These are phyloP conservation scores for Aureobasidium pullulans DNA, from an alignment of 2,329 filamentous ascomycete species.

Conservation along the genomic window DNA sequence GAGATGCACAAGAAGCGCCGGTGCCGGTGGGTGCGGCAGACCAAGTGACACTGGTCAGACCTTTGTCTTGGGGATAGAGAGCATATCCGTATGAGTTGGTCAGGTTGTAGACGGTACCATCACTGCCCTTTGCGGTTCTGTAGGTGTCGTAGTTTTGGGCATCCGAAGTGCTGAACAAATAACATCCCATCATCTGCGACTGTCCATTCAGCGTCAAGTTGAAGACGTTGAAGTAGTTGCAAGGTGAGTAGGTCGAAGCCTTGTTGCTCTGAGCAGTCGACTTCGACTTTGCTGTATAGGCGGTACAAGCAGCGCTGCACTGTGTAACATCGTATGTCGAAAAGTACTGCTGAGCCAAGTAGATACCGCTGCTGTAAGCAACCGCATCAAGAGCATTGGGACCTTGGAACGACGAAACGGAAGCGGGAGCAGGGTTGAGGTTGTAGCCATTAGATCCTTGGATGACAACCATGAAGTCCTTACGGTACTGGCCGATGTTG, in stretches of 20 bases:
- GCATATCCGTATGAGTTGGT: constrained; percentile 15
- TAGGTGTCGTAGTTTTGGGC: constrained; percentile 9
- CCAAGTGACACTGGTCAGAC: constrained; percentile 9
- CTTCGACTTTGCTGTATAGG: constrained; percentile 4
- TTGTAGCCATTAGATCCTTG: constrained; percentile 16
- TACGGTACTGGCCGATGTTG: constrained; percentile 22
- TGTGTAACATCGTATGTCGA: constrained; percentile 6
- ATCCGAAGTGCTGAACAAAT: constrained; percentile 13
- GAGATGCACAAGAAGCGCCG: constrained; percentile 11
- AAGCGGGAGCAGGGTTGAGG: constrained; percentile 10
- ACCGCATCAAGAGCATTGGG: constrained; percentile 14
- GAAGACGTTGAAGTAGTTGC: constrained; percentile 18
- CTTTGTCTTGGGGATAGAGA: constrained; percentile 15
- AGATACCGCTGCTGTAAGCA: not conserved
- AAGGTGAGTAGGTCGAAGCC: constrained; percentile 14
- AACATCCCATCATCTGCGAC: constrained; percentile 14
- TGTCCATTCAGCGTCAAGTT: constrained; percentile 16
- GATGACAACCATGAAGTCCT: constrained; percentile 25
- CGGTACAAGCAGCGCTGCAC: constrained; percentile 11
- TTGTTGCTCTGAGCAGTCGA: not conserved
- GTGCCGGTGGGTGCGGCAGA: constrained; percentile 14
- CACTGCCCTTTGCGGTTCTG: not conserved
- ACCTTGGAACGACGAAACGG: constrained; percentile 13
- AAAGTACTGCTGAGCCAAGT: constrained; percentile 11
- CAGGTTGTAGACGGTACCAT: constrained; percentile 12